A percentile compares a stretch with the other conserved stretches of the same genome.
phyloP scores from a whole-genome alignment of 257 asterid species.

The Cynanchum wilfordii region DNA sequence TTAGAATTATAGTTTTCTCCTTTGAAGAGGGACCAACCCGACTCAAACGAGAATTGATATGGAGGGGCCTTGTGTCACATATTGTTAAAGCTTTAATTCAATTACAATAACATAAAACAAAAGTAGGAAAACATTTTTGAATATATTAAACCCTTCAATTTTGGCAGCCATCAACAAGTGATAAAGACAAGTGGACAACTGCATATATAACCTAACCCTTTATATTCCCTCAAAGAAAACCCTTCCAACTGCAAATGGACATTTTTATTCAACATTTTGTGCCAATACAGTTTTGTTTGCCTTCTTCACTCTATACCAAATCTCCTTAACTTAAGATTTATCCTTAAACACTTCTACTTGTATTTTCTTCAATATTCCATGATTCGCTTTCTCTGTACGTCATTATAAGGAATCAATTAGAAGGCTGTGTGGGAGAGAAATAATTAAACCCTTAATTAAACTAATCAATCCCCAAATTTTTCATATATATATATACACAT shows the following conservation, averaged over 20 bases:
- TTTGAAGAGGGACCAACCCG: too few species aligned
- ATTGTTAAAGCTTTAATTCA: background rate
- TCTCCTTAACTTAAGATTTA: background rate
- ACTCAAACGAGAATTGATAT: too few species aligned
- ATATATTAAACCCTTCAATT: background rate
- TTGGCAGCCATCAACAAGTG: background rate
- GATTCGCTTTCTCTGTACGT: slow-evolving; percentile 11
- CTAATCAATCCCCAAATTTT: background rate
- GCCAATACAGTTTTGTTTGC: background rate
- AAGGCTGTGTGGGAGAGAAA: background rate
- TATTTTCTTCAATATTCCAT: slow-evolving; percentile 4
- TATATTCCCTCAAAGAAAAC: slow-evolving; percentile 10
- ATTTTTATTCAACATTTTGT: slow-evolving; percentile 7
- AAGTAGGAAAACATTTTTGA: too few species aligned
- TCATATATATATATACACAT: background rate
- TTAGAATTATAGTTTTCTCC: too few species aligned
- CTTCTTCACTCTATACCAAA: background rate
- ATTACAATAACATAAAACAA: background rate
- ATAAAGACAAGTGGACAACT: slow-evolving; percentile 15
- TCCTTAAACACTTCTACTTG: slow-evolving; percentile 17
- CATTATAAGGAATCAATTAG: background rate
- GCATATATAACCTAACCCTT: slow-evolving; percentile 9
- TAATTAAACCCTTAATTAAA: background rate
- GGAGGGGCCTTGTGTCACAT: too few species aligned
- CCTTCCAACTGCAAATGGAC: slow-evolving; percentile 18